phyloP scores from a whole-genome alignment of 2,329 filamentous ascomycete species.

The Stemphylium lycopersici region DNA sequence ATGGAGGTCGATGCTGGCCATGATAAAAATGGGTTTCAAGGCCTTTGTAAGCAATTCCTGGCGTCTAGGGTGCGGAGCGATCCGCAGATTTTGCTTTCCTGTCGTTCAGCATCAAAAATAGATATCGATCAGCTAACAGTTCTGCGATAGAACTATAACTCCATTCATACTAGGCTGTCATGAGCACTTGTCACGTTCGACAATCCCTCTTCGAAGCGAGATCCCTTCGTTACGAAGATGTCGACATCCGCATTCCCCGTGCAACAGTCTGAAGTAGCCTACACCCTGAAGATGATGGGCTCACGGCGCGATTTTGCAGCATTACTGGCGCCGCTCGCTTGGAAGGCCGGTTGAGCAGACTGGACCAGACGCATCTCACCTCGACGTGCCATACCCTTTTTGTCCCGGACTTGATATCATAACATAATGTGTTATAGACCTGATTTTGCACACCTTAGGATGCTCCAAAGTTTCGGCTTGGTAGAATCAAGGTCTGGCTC shows the following conservation, averaged over 20 bases:
- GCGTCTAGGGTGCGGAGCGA: constrained; percentile 40
- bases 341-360: constrained; percentile 24
- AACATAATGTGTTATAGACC: constrained; percentile 35
- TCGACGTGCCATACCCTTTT: constrained; percentile 15
- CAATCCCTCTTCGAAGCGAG: constrained; percentile 13
- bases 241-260: constrained; percentile 14
- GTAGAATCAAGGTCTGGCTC: constrained; percentile 22
- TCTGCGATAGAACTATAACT: constrained; percentile 12
- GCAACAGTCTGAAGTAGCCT: constrained; percentile 31
- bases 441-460: constrained; percentile 26
- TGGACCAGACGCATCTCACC: constrained; percentile 18
- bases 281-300: constrained; percentile 21
- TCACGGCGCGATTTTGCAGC: constrained; percentile 22
- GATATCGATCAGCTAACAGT: constrained; percentile 25
- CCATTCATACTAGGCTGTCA: constrained; percentile 10
- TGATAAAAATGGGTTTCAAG: constrained; percentile 22
- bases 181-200: constrained; percentile 4
- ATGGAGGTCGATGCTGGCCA: constrained; percentile 30
- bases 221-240: constrained; percentile 21
- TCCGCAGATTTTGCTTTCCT: constrained; percentile 32
- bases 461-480: constrained; percentile 25
- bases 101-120: constrained; percentile 23
- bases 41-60: constrained; percentile 32
- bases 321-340: constrained; percentile 33
- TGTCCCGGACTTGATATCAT: constrained; percentile 32